Conservation (phyloP, 257 asterid species). For the Przewalskia tangutica region DNA sequence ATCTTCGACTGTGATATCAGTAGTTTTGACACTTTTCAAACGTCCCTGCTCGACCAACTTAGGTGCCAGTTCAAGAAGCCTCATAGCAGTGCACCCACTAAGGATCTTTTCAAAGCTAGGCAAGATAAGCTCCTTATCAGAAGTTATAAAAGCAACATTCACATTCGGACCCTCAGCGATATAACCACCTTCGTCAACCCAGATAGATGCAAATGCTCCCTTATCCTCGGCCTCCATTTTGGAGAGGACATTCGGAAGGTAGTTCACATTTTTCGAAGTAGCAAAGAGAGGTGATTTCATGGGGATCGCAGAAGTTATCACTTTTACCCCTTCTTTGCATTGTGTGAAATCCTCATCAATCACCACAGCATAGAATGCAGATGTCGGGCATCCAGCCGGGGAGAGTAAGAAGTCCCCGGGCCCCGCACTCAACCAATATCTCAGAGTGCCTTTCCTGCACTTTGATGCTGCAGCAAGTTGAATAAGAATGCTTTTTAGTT, state of each 20-base stretch:
- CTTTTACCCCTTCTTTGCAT: conserved; percentile 58
- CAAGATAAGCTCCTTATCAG: conserved; percentile 53
- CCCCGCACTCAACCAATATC: conserved; percentile 84
- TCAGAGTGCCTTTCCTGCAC: conserved; percentile 56
- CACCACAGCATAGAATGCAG: conserved; percentile 86
- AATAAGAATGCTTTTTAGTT: conserved; percentile 62
- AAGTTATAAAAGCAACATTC: conserved; percentile 66
- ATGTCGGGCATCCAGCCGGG: conserved; percentile 46
- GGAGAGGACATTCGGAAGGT: conserved; percentile 77
- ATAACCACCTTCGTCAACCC: conserved; percentile 73
- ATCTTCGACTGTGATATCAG: conserved; percentile 36
- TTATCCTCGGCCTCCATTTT: conserved; percentile 83
- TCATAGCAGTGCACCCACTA: conserved; percentile 74
- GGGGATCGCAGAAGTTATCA: conserved; percentile 57
- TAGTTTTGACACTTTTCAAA: conserved; percentile 42
- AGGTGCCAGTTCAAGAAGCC: conserved; percentile 72
- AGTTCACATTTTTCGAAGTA: conserved; percentile 76
- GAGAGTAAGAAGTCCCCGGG: conserved; percentile 84
- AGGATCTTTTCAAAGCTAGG: conserved; percentile 65
- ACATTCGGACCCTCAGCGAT: conserved; percentile 93
- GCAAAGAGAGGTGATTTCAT: conserved; percentile 82
- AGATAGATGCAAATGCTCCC: conserved; percentile 59
- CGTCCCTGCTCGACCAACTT: conserved; percentile 52
- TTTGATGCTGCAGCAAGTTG: conserved; percentile 66
- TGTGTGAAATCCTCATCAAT: conserved; percentile 50